These are phyloP conservation scores for Fusarium heterosporum DNA, from an alignment of 2,329 filamentous ascomycete species.

Conservation along the genomic window DNA sequence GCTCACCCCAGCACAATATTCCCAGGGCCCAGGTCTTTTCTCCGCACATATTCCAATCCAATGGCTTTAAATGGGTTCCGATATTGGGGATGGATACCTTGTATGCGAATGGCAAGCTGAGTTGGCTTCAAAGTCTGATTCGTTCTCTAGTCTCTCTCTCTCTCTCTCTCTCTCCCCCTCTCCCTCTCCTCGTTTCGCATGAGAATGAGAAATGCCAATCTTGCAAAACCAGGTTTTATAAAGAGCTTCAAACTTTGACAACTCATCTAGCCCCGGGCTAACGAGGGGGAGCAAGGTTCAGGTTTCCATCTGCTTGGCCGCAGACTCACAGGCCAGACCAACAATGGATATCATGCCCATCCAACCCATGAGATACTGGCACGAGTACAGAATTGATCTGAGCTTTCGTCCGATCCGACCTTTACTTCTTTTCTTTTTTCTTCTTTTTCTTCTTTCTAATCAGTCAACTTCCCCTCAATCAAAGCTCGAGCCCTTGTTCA, in stretches of 20 bases:
- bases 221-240: conserved; percentile 33
- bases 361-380: too few relatives aligned
- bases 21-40: not conserved
- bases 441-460: not conserved
- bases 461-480: not conserved
- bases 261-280: conserved; percentile 38
- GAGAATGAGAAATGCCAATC: conserved; percentile 32
- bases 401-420: conserved; percentile 23
- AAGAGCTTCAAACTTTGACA: conserved; percentile 33
- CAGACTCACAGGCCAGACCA: conserved; percentile 2
- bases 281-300: not conserved
- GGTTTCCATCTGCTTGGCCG: conserved; percentile 10
- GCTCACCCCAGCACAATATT: conserved; percentile 10
- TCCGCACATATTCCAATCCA: conserved; percentile 16
- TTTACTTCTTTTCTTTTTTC: not conserved
- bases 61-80: conserved; percentile 21
- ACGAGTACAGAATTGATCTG: conserved; percentile 22
- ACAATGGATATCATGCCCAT: too few relatives aligned
- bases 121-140: too few relatives aligned
- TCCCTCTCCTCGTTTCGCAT: conserved; percentile 24
- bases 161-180: not conserved
- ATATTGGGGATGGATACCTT: conserved; percentile 21
- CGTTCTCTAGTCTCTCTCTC: too few relatives aligned
- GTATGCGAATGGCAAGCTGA: not conserved
- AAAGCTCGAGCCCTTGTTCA: conserved; percentile 1